A percentile compares a stretch with the other conserved stretches of the same genome.
These are phyloP conservation scores for Scedosporium apiospermum DNA, from an alignment of 2,329 filamentous ascomycete species.

Conservation along the genomic window DNA sequence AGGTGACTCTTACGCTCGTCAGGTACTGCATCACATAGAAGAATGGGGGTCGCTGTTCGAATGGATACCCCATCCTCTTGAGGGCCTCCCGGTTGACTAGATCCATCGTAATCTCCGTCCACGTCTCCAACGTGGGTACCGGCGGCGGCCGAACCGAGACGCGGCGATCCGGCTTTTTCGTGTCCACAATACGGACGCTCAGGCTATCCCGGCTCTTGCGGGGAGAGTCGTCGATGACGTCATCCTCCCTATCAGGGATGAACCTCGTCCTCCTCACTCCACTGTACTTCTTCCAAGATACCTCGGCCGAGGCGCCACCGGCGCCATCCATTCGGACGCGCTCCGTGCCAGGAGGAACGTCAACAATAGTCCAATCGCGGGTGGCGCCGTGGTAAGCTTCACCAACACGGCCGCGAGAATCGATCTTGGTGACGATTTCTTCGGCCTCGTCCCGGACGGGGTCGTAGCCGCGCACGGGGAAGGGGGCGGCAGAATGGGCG, in stretches of 20 bases:
- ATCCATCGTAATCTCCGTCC: conserved; percentile 96
- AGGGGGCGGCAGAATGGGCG: conserved; percentile 40
- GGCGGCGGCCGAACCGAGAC: conserved; percentile 23
- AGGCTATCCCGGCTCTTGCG: conserved; percentile 26
- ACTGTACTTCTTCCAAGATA: conserved; percentile 71
- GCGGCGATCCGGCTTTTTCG: conserved; percentile 44
- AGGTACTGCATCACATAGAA: conserved; percentile 93
- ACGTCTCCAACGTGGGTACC: conserved; percentile 57
- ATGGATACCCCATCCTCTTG: conserved; percentile 74
- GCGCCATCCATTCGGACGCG: conserved; percentile 73
- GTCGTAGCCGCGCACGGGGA: conserved; percentile 12
- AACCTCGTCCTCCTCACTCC: conserved; percentile 69
- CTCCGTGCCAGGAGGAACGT: conserved; percentile 76
- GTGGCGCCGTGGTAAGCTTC: conserved; percentile 68
- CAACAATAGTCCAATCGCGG: conserved; percentile 71
- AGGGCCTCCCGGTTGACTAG: conserved; percentile 81
- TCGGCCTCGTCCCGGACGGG: conserved; percentile 49
- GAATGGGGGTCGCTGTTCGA: conserved; percentile 79
- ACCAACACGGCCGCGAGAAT: conserved; percentile 55
- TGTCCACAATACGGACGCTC: conserved; percentile 41
- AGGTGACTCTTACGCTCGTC: conserved; percentile 12
- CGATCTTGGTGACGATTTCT: conserved; percentile 47
- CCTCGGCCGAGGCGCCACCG: conserved; percentile 65
- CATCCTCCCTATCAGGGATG: conserved; percentile 52
- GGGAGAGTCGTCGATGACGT: conserved; percentile 7